Base-by-base conservation (phyloP, 2,329 filamentous ascomycete genomes). In the Colletotrichum salicis region DNA sequence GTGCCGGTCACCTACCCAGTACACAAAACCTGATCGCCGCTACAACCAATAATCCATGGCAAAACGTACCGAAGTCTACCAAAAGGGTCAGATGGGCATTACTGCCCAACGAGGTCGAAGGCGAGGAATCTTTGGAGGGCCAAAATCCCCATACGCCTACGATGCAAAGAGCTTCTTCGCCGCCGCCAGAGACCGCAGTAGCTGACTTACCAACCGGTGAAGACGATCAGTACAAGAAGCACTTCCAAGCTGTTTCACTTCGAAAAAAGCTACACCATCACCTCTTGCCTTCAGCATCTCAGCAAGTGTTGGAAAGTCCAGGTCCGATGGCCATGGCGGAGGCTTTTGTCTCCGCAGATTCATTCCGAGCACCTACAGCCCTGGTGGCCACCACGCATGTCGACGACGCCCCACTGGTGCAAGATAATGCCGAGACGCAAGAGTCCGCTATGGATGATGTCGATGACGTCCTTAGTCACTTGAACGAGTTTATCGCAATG, bases 341-440 rank as follows among this genome's bases (percentile, higher is more conserved):
- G 70, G 84, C 84, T 7, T 89, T 88, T 70, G 78, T 83, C 33
- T 77, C 81, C n/a, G 86, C 84, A 6, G 86, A 88, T 72, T 69
- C 70, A 4, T 56, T 70, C 4, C 33, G 31, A 19, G 52, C 29
- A 69, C 27, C 33, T 3, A 27, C 7, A 10, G 70, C 55, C 6
- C 35, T 45, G 0, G 65, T 71, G 71, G 76, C 56, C 31, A 72
- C 67, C 41, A 74, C 62, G 63, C 61, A 56, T 71, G n/a, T 8
- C 15, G 65, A 45, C 22, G 41, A 64, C 10, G 27, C 24, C 12
- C 29, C 15, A n/a, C 19, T 33, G 22, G 70, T 69, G 6, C 22
- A 71, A 27, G 70, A 67, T n/a, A 56, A 59, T 22, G 45, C 65
- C 7, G 41, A 61, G 19, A 56, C 13, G n/a, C 52, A 75, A 15